Base-by-base conservation (phyloP, 2,329 filamentous ascomycete genomes). In the Botrytis hyacinthi region DNA sequence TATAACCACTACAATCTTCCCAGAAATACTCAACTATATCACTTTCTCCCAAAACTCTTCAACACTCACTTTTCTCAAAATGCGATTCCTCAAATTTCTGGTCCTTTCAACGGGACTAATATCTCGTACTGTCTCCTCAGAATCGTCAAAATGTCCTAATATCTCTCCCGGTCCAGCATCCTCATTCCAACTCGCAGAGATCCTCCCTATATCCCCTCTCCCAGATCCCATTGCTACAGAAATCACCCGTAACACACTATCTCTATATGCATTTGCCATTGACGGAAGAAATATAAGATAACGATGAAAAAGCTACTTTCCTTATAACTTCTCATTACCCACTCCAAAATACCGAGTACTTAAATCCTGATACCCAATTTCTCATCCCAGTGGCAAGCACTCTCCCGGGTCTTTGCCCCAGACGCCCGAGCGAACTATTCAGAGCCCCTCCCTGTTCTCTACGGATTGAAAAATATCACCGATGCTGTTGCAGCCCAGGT, bases 381-480 rank as follows among this genome's bases (percentile, higher is more conserved):
- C 14, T 3, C 14, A 57, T 29, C 6, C 2, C 4, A 67, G 46
- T 67, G 46, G 65, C 32, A 35, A 40, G 46, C 65, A 20, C 14
- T 67, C 26, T 67, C 46, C 3, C 46, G 65, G 2, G 14, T 67
- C 7, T 67, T 67, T 18, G 16, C 46, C 5, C 16, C 35, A n/a
- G 37, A 67, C 16, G 65, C 35, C 14, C 65, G 46, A 67, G 65
- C 65, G 4, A 67, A 67, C 16, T 67, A 67, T 8, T 67, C 65
- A 5, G 46, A n/a, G 14, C 46, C 46, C 8, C 8, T 54, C 1
- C 46, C 46, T 2, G 37, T 67, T n/a, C 48, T 54, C 4, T 54
- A 54, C 3, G 46, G 65, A 29, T 7, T 51, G 0, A 2, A 37
- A 54, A 40, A 54, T 20, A 54, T 67, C 16, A 51, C 46, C 26